Evolutionary conservation across 345 rosid genomes (phyloP), one percentile per base, ranked within the genome.

Genomic region (Populus euphratica): DNA sequence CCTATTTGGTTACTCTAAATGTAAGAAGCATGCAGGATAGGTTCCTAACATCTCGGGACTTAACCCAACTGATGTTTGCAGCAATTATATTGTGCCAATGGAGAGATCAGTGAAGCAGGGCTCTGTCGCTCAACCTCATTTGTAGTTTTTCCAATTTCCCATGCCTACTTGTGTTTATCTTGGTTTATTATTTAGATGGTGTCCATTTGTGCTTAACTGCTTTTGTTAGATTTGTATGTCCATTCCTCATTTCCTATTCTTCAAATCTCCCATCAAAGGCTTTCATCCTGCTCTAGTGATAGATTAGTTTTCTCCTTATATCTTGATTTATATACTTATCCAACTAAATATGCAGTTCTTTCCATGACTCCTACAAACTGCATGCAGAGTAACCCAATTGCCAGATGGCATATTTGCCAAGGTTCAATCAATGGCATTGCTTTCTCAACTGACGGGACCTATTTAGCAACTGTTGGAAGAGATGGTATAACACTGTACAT

Each of bases 371-470:
- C 23, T 39, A 44, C 50, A 74, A 70, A 78, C 76, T 83, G 49
- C 72, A 54, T 90, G 90, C 91, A 96, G 99, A 92, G 98, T 81
- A 94, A 96, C 81, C 99, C 99, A 44, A 80, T 94, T 72, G 93
- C 98, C 17, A 91, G 99, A 85, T 96, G 99, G 99, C 99, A 94
- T 87, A 88, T 93, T 70, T 90, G 98, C 85, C 98, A 89, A 85
- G 94, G 98, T 83, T 85, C 99, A 83, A 88, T 96, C 54, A 96
- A 96, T 84, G 86, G 94, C 87, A 85, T 96, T 70, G 83, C 92
- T 69, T 94, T 96, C 90, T 96, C 99, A 23, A 72, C 77, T 52
- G 99, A 94, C 62, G 98, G 98, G 76, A 25, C 90, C 80, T 84
- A 90, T 87, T 85, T 96, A 75, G 98, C 99, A n/a, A 89, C 93